A percentile compares a stretch with the other conserved stretches of the same genome.
phyloP scores from a whole-genome alignment of 352 stramenopile genomes.

The Globisporangium heterothallicum region DNA sequence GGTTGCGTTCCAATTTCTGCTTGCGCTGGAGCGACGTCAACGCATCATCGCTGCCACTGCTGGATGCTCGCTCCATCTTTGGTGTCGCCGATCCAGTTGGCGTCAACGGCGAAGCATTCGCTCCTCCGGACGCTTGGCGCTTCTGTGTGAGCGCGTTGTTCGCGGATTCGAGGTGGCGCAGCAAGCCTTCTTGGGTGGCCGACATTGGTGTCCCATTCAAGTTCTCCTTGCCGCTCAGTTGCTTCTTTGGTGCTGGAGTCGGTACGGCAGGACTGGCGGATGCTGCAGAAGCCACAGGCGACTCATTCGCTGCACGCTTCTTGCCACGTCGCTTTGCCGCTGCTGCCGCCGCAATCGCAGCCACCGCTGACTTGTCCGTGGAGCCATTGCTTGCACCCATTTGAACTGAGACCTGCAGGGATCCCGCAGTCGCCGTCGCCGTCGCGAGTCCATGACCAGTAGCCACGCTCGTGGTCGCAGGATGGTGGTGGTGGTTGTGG shows the following conservation, averaged over 20 bases:
- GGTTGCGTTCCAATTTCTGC: conserved; percentile 90
- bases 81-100: conserved; percentile 17
- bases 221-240: conserved; percentile 16
- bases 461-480: not conserved
- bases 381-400: conserved; percentile 1
- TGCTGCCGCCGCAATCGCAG: conserved; percentile 7
- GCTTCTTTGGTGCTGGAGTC: conserved; percentile 24
- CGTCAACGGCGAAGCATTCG: conserved; percentile 1
- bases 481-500: conserved; percentile 5
- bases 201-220: conserved; percentile 30
- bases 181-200: conserved; percentile 48
- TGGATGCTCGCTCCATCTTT: conserved; percentile 47
- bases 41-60: conserved; percentile 47
- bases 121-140: conserved; percentile 24
- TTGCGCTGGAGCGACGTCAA: conserved; percentile 58
- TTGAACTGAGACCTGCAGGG: conserved; percentile 16
- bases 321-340: conserved; percentile 41
- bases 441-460: conserved; percentile 10
- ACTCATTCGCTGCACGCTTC: conserved; percentile 44
- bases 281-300: conserved; percentile 12
- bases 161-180: conserved; percentile 68
- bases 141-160: conserved; percentile 68
- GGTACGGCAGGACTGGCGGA: not conserved
- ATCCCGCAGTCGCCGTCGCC: conserved; percentile 9
- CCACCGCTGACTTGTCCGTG: conserved; percentile 8